Evolutionary conservation across 2,329 filamentous ascomycete species (phyloP), one percentile per base, ranked within the genome.

Genomic region (Diaporthe aspalathi): DNA sequence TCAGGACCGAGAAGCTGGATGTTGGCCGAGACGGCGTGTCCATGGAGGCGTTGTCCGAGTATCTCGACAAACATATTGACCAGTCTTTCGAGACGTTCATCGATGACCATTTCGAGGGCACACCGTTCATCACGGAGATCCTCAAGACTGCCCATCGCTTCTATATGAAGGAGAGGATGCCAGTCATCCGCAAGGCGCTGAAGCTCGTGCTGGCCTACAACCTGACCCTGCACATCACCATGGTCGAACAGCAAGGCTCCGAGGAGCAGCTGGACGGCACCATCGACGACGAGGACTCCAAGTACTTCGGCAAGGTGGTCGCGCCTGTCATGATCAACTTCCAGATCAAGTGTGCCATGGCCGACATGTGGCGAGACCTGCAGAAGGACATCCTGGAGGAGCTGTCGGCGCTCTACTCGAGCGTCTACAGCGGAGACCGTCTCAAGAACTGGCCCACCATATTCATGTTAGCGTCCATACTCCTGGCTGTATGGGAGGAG

Each of bases 321-420:
- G 95, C 95, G 20, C 95, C 95, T 16, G 95, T 98, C 80, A 97
- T 98, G 95, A 97, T 98, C 89, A 98, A 98, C 87, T 98, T 98
- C 89, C 94, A 98, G 85, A 94, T 98, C 86, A 98, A 98, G 89
- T 96, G 93, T 78, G 95, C 95, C 68, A 91, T 98, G 84, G 95
- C 95, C 75, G 94, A 97, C 78, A 97, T 98, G 94, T 98, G 95
- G 95, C 94, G 95, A 75, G 95, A 97, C 82, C 87, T 98, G 71
- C 95, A 98, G 82, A 97, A 97, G 85, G 95, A 98, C 77, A 94
- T 98, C 47, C 88, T 98, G 2, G 95, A 97, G 84, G 95, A 98
- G 85, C 89, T 98, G 1, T 98, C 95, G 1, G 85, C 90, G 8
- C 88, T 98, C 17, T 98, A 98, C 88, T 97, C 94, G n/a, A 97